Evolutionary conservation across 2,329 filamentous ascomycete species (phyloP), one percentile per base, ranked within the genome.

Genomic region (Talaromyces sp.): DNA sequence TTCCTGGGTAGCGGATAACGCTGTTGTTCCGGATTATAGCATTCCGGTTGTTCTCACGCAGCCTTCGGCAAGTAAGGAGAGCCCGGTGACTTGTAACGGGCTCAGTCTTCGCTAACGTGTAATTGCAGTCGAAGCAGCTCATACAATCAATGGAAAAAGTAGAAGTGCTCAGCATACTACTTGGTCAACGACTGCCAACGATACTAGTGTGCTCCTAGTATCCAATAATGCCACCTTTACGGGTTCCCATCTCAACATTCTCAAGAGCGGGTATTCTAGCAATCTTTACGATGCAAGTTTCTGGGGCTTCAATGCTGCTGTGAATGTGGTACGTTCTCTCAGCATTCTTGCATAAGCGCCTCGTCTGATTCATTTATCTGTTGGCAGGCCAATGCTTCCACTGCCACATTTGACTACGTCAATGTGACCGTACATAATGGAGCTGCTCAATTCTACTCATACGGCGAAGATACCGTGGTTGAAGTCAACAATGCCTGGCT

Each of bases 381-480:
- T 1, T 22, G 4, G 1, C 20, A 56, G 54, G 63, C 66, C 32
- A 71, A 70, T 44, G 59, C 50, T 7, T 67, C 67, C 2, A 63
- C 56, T 9, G 60, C 59, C 1, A 46, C 51, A 32, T 58, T 70
- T 13, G 49, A 64, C 24, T 37, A 71, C 32, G 30, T 65, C 27
- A 72, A 71, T 49, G 57, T 71, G 17, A 72, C 69, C 3, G 58
- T 62, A 1, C 69, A 72, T 54, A 70, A 71, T 43, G 69, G 69
- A 6, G 69, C 68, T 2, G 69, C 69, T 10, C 68, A 70, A 14
- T 33, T 71, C 33, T 72, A 69, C 33, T 53, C 64, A 3, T 70
- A 68, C 30, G 69, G 69, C 22, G 62, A 57, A 3, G 64, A 59
- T 33, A 67, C 64, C 0, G 49, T 61, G 10, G 63, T 68, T 4